Conservation (phyloP, 2,329 filamentous ascomycete species). For the Cryoendolithus antarcticus region DNA sequence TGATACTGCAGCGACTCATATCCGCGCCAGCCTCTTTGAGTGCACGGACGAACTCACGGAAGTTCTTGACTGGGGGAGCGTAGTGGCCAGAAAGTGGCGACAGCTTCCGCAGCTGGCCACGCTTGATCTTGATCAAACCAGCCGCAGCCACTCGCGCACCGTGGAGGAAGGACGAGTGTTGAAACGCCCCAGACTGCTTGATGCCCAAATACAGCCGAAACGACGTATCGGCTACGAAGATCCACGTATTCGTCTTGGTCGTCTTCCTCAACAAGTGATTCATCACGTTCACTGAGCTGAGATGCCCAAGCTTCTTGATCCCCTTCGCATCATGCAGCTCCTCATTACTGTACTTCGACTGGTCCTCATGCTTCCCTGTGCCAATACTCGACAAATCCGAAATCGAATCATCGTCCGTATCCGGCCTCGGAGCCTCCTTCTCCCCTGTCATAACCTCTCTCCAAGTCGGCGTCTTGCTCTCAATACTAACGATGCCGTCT, state of each 20-base stretch:
- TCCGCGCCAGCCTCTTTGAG: constrained; percentile 65
- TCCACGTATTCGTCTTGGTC: constrained; percentile 82
- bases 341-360: constrained; percentile 53
- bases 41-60: constrained; percentile 65
- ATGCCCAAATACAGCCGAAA: constrained; percentile 77
- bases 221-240: constrained; percentile 78
- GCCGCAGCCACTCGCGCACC: constrained; percentile 71
- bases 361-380: constrained; percentile 46
- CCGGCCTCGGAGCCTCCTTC: constrained; percentile 12
- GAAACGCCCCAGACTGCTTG: constrained; percentile 77
- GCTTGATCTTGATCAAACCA: constrained; percentile 72
- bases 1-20: constrained; percentile 65
- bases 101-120: constrained; percentile 62
- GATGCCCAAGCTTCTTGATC: constrained; percentile 49
- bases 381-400: constrained; percentile 28
- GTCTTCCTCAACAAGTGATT: constrained; percentile 68
- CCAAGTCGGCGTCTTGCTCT: constrained; percentile 33
- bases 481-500: constrained; percentile 42
- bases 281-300: constrained; percentile 60
- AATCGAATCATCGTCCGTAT: constrained; percentile 10
- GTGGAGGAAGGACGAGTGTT: constrained; percentile 81
- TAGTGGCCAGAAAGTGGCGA: constrained; percentile 67
- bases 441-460: constrained; percentile 24
- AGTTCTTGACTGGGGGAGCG: constrained; percentile 69
- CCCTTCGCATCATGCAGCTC: constrained; percentile 50